These are phyloP conservation scores for Wallacemonas collosoma DNA, from an alignment of 208 protist species.

Conservation along the genomic window DNA sequence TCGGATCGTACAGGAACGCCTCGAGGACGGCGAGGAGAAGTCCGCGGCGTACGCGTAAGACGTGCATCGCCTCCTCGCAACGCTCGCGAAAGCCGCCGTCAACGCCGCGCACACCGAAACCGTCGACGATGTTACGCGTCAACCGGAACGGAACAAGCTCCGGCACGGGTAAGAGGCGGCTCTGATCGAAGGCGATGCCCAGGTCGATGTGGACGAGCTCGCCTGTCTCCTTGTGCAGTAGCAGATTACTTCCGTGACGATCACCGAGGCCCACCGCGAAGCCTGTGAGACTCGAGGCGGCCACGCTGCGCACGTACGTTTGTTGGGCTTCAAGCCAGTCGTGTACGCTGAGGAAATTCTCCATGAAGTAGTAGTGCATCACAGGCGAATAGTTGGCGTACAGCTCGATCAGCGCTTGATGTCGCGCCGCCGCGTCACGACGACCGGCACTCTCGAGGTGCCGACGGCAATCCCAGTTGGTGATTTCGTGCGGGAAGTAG, in stretches of 20 bases:
- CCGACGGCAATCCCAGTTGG: constrained; percentile 53
- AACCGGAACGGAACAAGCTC: constrained; percentile 97
- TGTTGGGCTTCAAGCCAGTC: constrained; percentile 85
- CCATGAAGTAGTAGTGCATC: constrained; percentile 96
- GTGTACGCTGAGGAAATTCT: constrained; percentile 65
- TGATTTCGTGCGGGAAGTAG: constrained; percentile 84
- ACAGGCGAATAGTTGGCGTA: constrained; percentile 91
- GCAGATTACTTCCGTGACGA: constrained; percentile 95
- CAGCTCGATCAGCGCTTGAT: constrained; percentile 55
- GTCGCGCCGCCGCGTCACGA: constrained; percentile 2
- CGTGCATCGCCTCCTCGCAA: constrained; percentile 86
- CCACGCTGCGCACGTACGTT: constrained; percentile 92
- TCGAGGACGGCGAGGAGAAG: constrained; percentile 91
- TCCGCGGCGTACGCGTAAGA: constrained; percentile 78
- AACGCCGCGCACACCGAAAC: constrained; percentile 90
- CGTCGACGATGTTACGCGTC: constrained; percentile 97
- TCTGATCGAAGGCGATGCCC: constrained; percentile 95
- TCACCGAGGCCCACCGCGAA: constrained; percentile 97
- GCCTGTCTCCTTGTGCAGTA: constrained; percentile 90
- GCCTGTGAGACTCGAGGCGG: constrained; percentile 91
- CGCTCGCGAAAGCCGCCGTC: constrained; percentile 91
- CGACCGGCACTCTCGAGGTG: constrained; percentile 39
- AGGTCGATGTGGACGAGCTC: constrained; percentile 97
- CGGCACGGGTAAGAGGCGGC: constrained; percentile 83
- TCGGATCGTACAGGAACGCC: constrained; percentile 95